phyloP scores from a whole-genome alignment of 495 filamentous ascomycete genomes.

The Usnea hakonensis region DNA sequence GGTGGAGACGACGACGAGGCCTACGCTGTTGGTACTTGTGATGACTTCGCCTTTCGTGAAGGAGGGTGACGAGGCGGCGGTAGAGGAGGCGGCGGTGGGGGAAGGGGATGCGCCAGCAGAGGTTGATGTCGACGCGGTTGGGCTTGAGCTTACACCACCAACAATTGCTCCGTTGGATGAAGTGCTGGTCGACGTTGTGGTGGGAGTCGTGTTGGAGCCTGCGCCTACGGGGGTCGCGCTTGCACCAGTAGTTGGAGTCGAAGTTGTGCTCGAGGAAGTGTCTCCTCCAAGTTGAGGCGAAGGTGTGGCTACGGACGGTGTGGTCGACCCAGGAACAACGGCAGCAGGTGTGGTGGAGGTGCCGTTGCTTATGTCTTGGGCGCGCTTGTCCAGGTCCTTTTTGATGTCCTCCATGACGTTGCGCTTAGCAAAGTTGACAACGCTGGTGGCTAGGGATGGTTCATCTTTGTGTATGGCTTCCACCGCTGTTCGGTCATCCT shows the following conservation, averaged over 20 bases:
- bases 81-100: slow-evolving; percentile 11
- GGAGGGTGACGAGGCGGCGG: slow-evolving; percentile 13
- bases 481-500: slow-evolving; percentile 38
- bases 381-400: slow-evolving; percentile 21
- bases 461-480: slow-evolving; percentile 43
- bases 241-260: slow-evolving; percentile 19
- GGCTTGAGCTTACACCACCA: slow-evolving; percentile 1
- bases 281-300: slow-evolving; percentile 9
- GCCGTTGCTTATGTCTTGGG: slow-evolving; percentile 19
- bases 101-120: slow-evolving; percentile 6
- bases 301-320: slow-evolving; percentile 3
- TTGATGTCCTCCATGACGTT: slow-evolving; percentile 18
- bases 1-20: slow-evolving; percentile 22
- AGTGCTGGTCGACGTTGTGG: slow-evolving; percentile 15
- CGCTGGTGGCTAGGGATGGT: slow-evolving; percentile 35
- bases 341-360: slow-evolving; percentile 11
- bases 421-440: slow-evolving; percentile 38
- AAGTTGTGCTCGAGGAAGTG: neutral
- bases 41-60: slow-evolving; percentile 22
- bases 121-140: slow-evolving; percentile 9
- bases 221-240: slow-evolving; percentile 10
- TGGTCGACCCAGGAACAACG: neutral
- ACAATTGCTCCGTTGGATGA: slow-evolving; percentile 14
- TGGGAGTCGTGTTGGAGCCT: slow-evolving; percentile 13
- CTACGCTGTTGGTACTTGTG: slow-evolving; percentile 21